Percentiles rank a stretch among this genome's conserved stretches.
phyloP scores from a whole-genome alignment of 768 basidiomycete genomes.

The Lactifluus volemus region DNA sequence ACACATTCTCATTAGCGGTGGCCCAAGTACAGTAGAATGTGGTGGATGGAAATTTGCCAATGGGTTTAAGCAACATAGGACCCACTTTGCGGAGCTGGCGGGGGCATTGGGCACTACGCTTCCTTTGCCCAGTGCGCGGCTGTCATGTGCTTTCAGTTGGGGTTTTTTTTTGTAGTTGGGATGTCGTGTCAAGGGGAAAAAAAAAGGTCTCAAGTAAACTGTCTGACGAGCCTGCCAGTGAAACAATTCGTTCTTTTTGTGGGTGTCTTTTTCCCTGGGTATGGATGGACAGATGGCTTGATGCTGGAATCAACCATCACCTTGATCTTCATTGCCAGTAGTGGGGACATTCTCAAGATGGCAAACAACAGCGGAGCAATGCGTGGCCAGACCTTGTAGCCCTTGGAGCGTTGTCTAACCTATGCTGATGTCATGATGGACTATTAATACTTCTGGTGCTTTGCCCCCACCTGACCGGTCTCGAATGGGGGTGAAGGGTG shows the following conservation, averaged over 20 bases:
- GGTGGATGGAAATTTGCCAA: conserved; percentile 42
- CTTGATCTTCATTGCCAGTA: conserved; percentile 39
- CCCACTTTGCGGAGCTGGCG: conserved; percentile 18
- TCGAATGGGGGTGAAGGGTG: conserved; percentile 26
- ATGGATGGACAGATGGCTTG: conserved; percentile 47
- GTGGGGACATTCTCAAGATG: conserved; percentile 29
- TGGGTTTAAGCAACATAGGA: conserved; percentile 32
- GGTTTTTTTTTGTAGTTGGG: conserved; percentile 18
- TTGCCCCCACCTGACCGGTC: conserved; percentile 39
- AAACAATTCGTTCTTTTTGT: conserved; percentile 23
- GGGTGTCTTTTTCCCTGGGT: conserved; percentile 30
- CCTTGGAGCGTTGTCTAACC: conserved; percentile 24
- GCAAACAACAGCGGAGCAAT: conserved; percentile 34
- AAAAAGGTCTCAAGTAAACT: conserved; percentile 28
- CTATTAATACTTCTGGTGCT: conserved; percentile 2
- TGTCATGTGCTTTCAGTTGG: background rate
- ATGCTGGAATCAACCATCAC: conserved; percentile 45
- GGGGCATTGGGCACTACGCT: background rate
- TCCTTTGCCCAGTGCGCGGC: conserved; percentile 4
- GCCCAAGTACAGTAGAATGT: conserved; percentile 33
- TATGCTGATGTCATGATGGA: background rate
- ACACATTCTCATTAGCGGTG: background rate
- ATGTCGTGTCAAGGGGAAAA: conserved; percentile 26
- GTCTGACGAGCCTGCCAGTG: conserved; percentile 17
- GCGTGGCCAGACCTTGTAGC: conserved; percentile 45